These are phyloP conservation scores for Nannizziopsis arthrosporioides DNA, from an alignment of 2,329 filamentous ascomycete species.

Conservation along the genomic window DNA sequence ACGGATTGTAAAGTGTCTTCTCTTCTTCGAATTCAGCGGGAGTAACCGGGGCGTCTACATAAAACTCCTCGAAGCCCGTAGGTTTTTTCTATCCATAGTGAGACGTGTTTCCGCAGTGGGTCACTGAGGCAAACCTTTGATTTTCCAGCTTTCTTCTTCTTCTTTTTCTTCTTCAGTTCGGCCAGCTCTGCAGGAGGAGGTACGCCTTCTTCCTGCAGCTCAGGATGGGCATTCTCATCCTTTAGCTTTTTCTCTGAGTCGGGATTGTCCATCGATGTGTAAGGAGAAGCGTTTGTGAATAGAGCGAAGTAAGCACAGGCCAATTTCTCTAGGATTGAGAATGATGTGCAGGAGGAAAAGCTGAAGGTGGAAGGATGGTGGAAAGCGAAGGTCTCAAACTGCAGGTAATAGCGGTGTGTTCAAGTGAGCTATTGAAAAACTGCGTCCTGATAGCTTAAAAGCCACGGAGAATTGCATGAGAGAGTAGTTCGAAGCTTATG, in stretches of 20 bases:
- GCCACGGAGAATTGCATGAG: too few species aligned
- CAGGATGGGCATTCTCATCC: neutral
- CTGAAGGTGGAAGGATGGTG: neutral
- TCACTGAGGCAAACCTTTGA: neutral
- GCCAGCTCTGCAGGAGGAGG: neutral
- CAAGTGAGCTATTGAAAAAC: too few species aligned
- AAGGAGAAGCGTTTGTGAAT: neutral
- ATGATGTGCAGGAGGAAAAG: neutral
- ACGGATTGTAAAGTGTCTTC: conserved; percentile 55
- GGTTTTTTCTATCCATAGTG: conserved; percentile 29
- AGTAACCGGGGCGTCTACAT: conserved; percentile 66
- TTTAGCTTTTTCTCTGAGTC: neutral
- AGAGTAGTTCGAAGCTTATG: too few species aligned
- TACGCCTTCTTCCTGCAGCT: neutral
- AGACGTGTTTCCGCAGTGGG: neutral
- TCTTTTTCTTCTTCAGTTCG: conserved; percentile 16
- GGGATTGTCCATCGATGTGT: neutral
- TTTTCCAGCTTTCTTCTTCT: conserved; percentile 25
- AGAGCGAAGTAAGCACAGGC: neutral
- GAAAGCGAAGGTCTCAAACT: too few species aligned
- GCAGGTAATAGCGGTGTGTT: too few species aligned
- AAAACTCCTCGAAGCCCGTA: conserved; percentile 70
- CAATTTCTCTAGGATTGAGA: neutral
- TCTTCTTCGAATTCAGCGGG: conserved; percentile 57
- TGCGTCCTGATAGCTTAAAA: too few species aligned